Evolutionary conservation across 768 basidiomycete species (phyloP).

Genomic region (Boletus rubescentipes): DNA sequence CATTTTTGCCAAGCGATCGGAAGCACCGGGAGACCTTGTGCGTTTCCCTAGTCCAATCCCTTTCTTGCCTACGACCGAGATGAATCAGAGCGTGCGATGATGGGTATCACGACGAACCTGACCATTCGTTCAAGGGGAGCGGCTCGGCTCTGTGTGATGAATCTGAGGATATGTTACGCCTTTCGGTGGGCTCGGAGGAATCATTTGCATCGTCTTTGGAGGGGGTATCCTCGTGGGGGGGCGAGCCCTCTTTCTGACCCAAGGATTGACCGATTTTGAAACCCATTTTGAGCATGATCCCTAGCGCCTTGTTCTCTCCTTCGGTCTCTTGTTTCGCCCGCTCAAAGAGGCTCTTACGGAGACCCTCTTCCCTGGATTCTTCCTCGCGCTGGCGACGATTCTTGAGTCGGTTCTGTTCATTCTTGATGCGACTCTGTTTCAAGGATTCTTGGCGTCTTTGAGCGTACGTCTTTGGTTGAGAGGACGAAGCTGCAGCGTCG

Average conservation of each 20-base stretch:
- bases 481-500: conserved; percentile 33
- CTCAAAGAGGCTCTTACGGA: conserved; percentile 79
- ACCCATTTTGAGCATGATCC: conserved; percentile 95
- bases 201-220: conserved; percentile 3
- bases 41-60: conserved; percentile 77
- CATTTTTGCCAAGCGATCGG: conserved; percentile 71
- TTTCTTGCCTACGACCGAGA: conserved; percentile 57
- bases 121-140: conserved; percentile 77
- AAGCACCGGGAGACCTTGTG: conserved; percentile 57
- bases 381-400: conserved; percentile 63
- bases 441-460: conserved; percentile 68
- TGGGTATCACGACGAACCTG: conserved; percentile 49
- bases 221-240: background rate
- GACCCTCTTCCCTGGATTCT: conserved; percentile 74
- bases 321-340: conserved; percentile 61
- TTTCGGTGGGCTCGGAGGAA: conserved; percentile 1
- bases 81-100: conserved; percentile 1
- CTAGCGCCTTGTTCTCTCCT: conserved; percentile 69
- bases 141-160: conserved; percentile 59
- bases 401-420: conserved; percentile 66
- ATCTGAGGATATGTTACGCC: background rate
- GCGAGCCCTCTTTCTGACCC: conserved; percentile 40
- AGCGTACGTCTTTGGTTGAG: conserved; percentile 61
- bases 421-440: conserved; percentile 55
- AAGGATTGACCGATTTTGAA: conserved; percentile 83